Evolutionary conservation across 2,329 filamentous ascomycete genomes (phyloP).

Genomic region (Thyridium curvatum): DNA sequence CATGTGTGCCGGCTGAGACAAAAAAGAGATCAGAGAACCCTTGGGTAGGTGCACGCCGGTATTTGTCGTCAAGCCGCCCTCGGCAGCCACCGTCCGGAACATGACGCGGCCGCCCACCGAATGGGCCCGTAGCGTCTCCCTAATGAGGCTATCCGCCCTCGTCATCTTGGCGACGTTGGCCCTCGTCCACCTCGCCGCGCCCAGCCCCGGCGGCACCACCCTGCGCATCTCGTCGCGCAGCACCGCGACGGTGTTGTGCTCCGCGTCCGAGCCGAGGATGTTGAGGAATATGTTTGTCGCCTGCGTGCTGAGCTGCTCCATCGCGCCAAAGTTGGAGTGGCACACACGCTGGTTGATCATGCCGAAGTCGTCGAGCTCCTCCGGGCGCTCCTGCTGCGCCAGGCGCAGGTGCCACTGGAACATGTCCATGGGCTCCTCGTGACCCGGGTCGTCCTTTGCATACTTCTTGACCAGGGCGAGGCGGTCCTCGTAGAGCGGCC

Average conservation of each 20-base stretch:
- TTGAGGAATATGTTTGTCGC: slow-evolving; percentile 32
- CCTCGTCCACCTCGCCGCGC: slow-evolving; percentile 28
- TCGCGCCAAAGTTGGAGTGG: slow-evolving; percentile 26
- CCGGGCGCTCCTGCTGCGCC: slow-evolving; percentile 25
- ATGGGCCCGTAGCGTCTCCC: slow-evolving; percentile 34
- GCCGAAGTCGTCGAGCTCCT: slow-evolving; percentile 21
- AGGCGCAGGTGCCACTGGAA: slow-evolving; percentile 34
- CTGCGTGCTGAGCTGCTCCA: slow-evolving; percentile 32
- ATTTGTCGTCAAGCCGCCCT: slow-evolving; percentile 18
- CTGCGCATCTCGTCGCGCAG: slow-evolving; percentile 27
- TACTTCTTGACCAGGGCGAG: slow-evolving; percentile 13
- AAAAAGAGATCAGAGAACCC: slow-evolving; percentile 23
- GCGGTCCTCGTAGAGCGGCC: slow-evolving; percentile 15
- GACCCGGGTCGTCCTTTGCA: slow-evolving; percentile 11
- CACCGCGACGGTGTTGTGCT: slow-evolving; percentile 26
- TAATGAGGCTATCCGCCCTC: slow-evolving; percentile 30
- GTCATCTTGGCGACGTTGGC: slow-evolving; percentile 26
- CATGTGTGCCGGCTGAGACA: slow-evolving; percentile 19
- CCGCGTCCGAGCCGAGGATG: slow-evolving; percentile 24
- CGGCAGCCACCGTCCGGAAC: slow-evolving; percentile 20
- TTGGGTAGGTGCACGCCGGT: slow-evolving; percentile 23
- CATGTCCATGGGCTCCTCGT: slow-evolving; percentile 26
- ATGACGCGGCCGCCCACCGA: slow-evolving; percentile 15
- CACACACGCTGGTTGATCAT: slow-evolving; percentile 22
- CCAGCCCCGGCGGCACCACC: neutral